Evolutionary conservation across 768 basidiomycete species (phyloP).

Genomic region (Psilocybe tampanensis): DNA sequence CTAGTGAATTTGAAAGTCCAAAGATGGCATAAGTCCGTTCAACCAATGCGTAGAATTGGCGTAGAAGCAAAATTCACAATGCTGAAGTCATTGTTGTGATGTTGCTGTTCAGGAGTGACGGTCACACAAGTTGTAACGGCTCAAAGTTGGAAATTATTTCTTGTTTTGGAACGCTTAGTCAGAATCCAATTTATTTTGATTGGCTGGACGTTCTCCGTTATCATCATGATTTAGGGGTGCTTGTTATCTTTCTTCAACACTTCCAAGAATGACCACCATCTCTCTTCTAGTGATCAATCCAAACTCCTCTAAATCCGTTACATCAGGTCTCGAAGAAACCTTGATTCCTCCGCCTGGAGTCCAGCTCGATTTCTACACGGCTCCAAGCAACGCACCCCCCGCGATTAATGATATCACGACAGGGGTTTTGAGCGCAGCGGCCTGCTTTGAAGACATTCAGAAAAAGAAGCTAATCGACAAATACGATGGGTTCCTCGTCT

Average conservation of each 20-base stretch:
- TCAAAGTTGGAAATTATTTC: no score
- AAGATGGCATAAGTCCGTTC: background rate
- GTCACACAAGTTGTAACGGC: no score
- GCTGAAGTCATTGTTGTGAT: no score
- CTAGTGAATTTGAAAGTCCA: no score
- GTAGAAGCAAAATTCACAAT: no score
- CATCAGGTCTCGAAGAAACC: slow-evolving; percentile 27
- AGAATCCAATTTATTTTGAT: no score
- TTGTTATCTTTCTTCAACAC: background rate
- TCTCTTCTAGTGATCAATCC: slow-evolving; percentile 38
- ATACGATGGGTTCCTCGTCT: slow-evolving; percentile 39
- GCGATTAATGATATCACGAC: slow-evolving; percentile 36
- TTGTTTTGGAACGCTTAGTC: no score
- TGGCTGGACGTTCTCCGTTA: background rate
- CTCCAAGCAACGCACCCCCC: slow-evolving; percentile 29
- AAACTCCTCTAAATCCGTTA: slow-evolving; percentile 37
- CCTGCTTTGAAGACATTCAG: slow-evolving; percentile 32
- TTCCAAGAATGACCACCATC: slow-evolving; percentile 12
- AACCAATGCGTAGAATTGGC: no score
- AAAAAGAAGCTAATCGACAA: slow-evolving; percentile 25
- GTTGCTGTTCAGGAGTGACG: no score
- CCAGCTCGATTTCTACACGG: slow-evolving; percentile 34
- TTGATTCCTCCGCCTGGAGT: slow-evolving; percentile 31
- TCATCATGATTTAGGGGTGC: background rate
- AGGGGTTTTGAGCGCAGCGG: slow-evolving; percentile 30